These are phyloP conservation scores for Zoysia japonica DNA, from an alignment of 176 grass and related monocot species.

Conservation along the genomic window DNA sequence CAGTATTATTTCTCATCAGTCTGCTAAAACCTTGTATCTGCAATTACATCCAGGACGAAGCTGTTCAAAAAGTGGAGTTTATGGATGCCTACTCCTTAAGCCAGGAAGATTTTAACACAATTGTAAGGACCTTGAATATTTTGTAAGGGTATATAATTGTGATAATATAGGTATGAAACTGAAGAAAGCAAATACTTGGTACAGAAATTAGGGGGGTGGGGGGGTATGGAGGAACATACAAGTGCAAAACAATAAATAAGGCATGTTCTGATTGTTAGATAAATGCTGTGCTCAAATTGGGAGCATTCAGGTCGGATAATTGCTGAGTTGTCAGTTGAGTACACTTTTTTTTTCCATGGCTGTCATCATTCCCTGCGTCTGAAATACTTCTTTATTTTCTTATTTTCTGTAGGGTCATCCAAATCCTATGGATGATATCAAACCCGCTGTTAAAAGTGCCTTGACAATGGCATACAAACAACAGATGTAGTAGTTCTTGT, in stretches of 20 bases:
- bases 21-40: slow-evolving; percentile 35
- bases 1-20: slow-evolving; percentile 5
- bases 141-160: background rate
- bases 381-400: background rate
- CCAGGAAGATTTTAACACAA: slow-evolving; percentile 90
- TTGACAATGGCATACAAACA: slow-evolving; percentile 96
- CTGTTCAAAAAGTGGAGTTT: slow-evolving; percentile 84
- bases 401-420: slow-evolving; percentile 57
- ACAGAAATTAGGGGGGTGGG: background rate
- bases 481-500: slow-evolving; percentile 64
- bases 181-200: background rate
- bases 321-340: background rate
- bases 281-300: background rate
- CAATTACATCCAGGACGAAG: slow-evolving; percentile 64
- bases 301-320: slow-evolving; percentile 21
- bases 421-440: slow-evolving; percentile 93
- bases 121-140: slow-evolving; percentile 46
- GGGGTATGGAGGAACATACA: background rate
- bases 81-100: slow-evolving; percentile 97
- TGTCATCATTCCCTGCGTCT: slow-evolving; percentile 19
- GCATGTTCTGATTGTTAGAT: slow-evolving; percentile 6
- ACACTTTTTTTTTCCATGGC: slow-evolving; percentile 12
- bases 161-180: background rate
- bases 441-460: slow-evolving; percentile 86
- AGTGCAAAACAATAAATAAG: background rate